Percentiles rank a stretch among this genome's conserved stretches.
These are phyloP conservation scores for Hyphopichia buzzinii DNA, from an alignment of 1,139 yeast genomes.

Conservation along the genomic window DNA sequence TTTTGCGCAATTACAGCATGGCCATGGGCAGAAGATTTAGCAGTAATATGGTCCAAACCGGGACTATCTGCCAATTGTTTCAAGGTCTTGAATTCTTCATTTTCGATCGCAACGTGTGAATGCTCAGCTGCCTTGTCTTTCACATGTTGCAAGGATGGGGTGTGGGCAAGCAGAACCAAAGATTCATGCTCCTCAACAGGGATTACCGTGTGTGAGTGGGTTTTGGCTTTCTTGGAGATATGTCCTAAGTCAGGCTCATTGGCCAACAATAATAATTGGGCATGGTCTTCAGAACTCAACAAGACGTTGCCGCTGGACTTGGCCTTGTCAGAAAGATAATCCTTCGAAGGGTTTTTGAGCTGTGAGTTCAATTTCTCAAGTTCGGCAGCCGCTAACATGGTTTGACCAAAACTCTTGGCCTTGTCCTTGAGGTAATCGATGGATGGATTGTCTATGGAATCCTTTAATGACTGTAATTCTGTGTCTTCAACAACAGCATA, in stretches of 20 bases:
- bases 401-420: conserved; percentile 7
- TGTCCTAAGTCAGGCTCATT: conserved; percentile 15
- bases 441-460: conserved; percentile 21
- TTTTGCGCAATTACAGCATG: conserved; percentile 5
- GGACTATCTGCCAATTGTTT: conserved; percentile 20
- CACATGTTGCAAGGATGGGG: conserved; percentile 10
- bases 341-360: neutral
- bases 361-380: conserved; percentile 10
- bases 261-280: neutral
- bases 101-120: conserved; percentile 17
- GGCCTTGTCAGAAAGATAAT: neutral
- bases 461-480: conserved; percentile 18
- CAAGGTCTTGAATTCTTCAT: conserved; percentile 13
- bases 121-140: conserved; percentile 14
- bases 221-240: conserved; percentile 11
- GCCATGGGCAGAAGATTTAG: conserved; percentile 14
- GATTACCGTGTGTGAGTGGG: conserved; percentile 1
- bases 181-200: conserved; percentile 7
- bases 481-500: conserved; percentile 3
- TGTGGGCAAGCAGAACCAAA: conserved; percentile 12
- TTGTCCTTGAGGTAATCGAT: conserved; percentile 1
- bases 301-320: conserved; percentile 10
- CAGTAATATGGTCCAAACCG: conserved; percentile 18
- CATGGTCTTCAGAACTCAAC: conserved; percentile 6
- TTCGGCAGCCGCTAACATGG: conserved; percentile 12